Base-by-base conservation (phyloP, 2,329 filamentous ascomycete genomes). In the Lachnellula cervina region DNA sequence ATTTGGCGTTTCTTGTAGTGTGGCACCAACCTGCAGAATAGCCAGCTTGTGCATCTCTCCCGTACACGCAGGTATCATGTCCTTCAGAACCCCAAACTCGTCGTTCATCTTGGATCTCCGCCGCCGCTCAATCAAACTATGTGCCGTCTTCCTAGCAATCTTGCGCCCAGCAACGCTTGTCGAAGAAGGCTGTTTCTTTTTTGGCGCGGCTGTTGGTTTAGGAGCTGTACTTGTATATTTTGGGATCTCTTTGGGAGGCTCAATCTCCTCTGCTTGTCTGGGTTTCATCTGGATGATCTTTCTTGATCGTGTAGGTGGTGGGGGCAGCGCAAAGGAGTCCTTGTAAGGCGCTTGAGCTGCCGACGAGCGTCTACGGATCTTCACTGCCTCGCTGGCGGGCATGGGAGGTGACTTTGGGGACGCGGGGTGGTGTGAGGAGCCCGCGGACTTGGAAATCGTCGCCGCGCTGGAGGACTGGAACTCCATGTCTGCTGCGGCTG, bases 241-340 rank as follows among this genome's bases (percentile, higher is more conserved):
- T 2, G 54, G 44, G n/a, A 51, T 25, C 44, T 64, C 61, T 32
- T 52, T 48, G 0, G 56, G 28, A 11, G 44, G 21, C 23, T 64
- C 54, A 7, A 45, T 54, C 37, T 69, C 62, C 53, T 73, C 68
- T 57, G 76, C 68, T 62, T 82, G 74, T 25, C 76, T 73, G 17
- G 82, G 93, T 73, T 96, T 96, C 92, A 97, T 96, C 74, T 97
- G 93, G 56, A 97, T 97, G 70, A 99, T 97, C 76, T 95, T 97
- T 66, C 93, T 87, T 43, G 90, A 89, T 60, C 93, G 81, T 3
- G 92, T 96, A 0, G 94, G 94, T 16, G 93, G 94, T 9, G 94
- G 94, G 19, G 94, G 94, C 16, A 99, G 81, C 9, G 88, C 81
- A 70, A 96, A 95, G 48, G 80, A 76, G 63, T 84, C 81, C 62